Evolutionary conservation across 2,329 filamentous ascomycete genomes (phyloP).

Genomic region (Gremmenia infestans): DNA sequence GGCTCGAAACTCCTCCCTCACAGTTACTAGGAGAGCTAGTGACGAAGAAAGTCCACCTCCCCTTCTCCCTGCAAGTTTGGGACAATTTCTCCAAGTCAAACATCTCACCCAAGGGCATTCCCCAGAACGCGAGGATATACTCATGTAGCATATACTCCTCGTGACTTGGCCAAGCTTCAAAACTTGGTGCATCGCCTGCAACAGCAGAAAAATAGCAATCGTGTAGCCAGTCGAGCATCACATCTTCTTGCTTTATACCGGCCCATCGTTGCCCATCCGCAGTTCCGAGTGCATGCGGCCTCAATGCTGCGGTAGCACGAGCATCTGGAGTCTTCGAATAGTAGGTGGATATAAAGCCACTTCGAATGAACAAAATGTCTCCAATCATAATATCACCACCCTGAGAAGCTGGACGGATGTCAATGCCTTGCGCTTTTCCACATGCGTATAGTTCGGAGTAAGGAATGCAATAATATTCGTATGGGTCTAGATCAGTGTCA

Average conservation of each 20-base stretch:
- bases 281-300: constrained; percentile 35
- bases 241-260: constrained; percentile 43
- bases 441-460: constrained; percentile 24
- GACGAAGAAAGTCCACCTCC: constrained; percentile 31
- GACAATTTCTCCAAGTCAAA: constrained; percentile 32
- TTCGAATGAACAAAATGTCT: constrained; percentile 47
- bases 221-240: constrained; percentile 40
- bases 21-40: constrained; percentile 34
- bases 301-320: constrained; percentile 33
- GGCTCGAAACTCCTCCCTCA: constrained; percentile 45
- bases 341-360: constrained; percentile 39
- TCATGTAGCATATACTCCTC: constrained; percentile 29
- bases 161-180: constrained; percentile 34
- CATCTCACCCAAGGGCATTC: constrained; percentile 32
- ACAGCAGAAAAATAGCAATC: constrained; percentile 38
- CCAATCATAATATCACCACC: constrained; percentile 46
- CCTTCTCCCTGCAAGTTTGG: constrained; percentile 25
- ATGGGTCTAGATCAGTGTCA: constrained; percentile 23
- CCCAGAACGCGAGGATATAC: constrained; percentile 31
- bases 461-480: constrained; percentile 25
- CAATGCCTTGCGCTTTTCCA: constrained; percentile 28
- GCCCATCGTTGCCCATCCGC: constrained; percentile 35
- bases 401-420: constrained; percentile 35
- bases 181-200: constrained; percentile 40
- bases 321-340: constrained; percentile 35